Evolutionary conservation across 2,329 filamentous ascomycete genomes (phyloP), one percentile per base, ranked within the genome.

Genomic region (Colletotrichum sp.): DNA sequence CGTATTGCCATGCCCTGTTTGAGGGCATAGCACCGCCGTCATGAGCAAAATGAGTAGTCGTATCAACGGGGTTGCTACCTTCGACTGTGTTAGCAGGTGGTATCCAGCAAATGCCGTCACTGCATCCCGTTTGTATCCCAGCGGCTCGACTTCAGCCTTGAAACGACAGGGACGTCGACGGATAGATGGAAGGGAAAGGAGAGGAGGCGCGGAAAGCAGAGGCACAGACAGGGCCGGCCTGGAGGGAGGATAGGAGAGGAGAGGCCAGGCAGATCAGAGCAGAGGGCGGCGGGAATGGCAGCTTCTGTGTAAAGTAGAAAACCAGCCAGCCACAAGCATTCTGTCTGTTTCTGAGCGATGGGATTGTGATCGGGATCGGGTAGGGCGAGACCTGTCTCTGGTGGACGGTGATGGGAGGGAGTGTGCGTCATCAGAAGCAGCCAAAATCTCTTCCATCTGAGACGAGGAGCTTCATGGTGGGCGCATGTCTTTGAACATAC

Each of bases 381-480:
- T 76, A 74, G 65, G 74, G 70, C 57, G 70, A 75, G 74, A 75
- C 74, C 61, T 5, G 19, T 60, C 44, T 74, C 59, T 67, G 48
- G 32, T 59, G 48, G 5, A 52, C 30, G 74, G 59, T 69, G 74
- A 74, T 64, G 64, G 28, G 61, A 74, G 74, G 70, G 74, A 76
- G 70, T 76, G 55, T 73, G 74, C 74, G 64, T 76, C 70, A 76
- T 69, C 34, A 52, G 39, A 72, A 36, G 70, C 59, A 74, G 65
- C 32, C 34, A 60, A 64, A 63, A 70, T 48, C 22, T 57, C 25
- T 59, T 22, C n/a, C 59, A 48, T 65, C 36, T 74, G 44, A 68
- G 71, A 74, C 59, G 44, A n/a, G 28, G 34, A 63, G 48, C 25
- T 72, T 57, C 27, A 25, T 30, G 59, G 44, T 39, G 52, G 34